Evolutionary conservation across 805 yeast genomes (phyloP), one percentile per base, ranked within the genome.

Genomic region (Hanseniaspora lindneri): DNA sequence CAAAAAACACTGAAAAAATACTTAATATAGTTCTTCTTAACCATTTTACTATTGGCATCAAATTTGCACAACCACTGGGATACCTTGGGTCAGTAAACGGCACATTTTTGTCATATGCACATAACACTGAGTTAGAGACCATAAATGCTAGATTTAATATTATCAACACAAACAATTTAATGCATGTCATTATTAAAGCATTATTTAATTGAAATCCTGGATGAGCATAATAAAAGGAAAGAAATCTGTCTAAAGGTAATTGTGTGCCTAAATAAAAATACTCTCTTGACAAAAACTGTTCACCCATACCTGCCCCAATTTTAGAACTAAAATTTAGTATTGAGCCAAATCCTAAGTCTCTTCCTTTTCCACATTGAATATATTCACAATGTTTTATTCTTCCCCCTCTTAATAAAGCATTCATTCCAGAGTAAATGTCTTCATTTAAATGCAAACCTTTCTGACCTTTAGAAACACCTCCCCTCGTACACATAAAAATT

Each of bases 251-350:
- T 53, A 83, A 65, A 2, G 89, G 86, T 32, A 83, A 66, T 53
- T 80, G 85, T 2, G 87, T 78, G 1, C 88, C 83, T 53, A 83
- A 68, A 59, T 83, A 82, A 62, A 76, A 83, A 63, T 83, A 83
- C 60, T 83, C 94, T 56, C 94, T 71, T 3, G 89, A 82, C 50
- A 83, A 69, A 76, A 82, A 77, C 60, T 83, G 94, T 58, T 83
- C 94, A 41, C 92, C 89, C 94, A 83, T 83, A 51, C 92, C 94
- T 48, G 92, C 85, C 41, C 94, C 94, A 62, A 83, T 83, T 59
- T 83, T 83, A 20, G 89, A 80, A 5, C 84, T 81, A 65, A 83
- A 83, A 61, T 81, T 83, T 63, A 81, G 71, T 58, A 83, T 83
- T 2, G 92, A 82, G 3, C 85, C 83, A 63, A 83, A 83, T 3